phyloP scores from a whole-genome alignment of 495 filamentous ascomycete species.

The Clavariopsis aquatica region DNA sequence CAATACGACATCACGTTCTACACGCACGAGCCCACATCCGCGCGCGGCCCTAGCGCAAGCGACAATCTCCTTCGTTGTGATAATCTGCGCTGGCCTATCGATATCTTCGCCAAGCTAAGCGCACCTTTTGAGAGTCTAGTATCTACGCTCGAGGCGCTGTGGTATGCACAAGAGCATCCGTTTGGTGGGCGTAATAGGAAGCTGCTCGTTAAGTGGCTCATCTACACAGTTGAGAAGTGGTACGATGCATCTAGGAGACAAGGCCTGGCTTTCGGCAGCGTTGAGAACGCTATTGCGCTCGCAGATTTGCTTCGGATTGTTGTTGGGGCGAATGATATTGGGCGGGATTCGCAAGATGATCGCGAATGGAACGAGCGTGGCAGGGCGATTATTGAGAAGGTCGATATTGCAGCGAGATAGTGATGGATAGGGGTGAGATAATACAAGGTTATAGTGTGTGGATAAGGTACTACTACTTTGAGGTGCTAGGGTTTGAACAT shows the following conservation, averaged over 20 bases:
- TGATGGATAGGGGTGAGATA: neutral
- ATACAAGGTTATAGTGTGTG: no score
- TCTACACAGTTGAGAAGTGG: constrained; percentile 65
- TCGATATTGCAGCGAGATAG: constrained; percentile 25
- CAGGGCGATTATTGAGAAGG: constrained; percentile 22
- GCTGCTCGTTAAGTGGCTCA: constrained; percentile 62
- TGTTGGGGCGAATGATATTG: constrained; percentile 23
- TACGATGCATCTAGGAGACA: constrained; percentile 58
- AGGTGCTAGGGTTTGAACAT: no score
- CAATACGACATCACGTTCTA: constrained; percentile 24
- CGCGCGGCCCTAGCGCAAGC: constrained; percentile 52
- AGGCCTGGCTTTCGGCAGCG: constrained; percentile 49
- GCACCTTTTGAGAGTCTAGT: constrained; percentile 74
- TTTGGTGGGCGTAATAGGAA: constrained; percentile 67
- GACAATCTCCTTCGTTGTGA: constrained; percentile 37
- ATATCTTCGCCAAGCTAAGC: constrained; percentile 73
- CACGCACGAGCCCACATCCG: constrained; percentile 6
- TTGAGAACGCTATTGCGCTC: constrained; percentile 42
- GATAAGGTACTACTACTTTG: no score
- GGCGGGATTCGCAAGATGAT: constrained; percentile 10
- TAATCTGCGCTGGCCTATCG: constrained; percentile 76
- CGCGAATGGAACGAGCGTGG: constrained; percentile 27
- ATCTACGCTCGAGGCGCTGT: constrained; percentile 76
- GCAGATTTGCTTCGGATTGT: constrained; percentile 36
- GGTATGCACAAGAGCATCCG: constrained; percentile 79